Evolutionary conservation across 2,329 filamentous ascomycete genomes (phyloP), one percentile per base, ranked within the genome.

Genomic region (Bipolaris oryzae): DNA sequence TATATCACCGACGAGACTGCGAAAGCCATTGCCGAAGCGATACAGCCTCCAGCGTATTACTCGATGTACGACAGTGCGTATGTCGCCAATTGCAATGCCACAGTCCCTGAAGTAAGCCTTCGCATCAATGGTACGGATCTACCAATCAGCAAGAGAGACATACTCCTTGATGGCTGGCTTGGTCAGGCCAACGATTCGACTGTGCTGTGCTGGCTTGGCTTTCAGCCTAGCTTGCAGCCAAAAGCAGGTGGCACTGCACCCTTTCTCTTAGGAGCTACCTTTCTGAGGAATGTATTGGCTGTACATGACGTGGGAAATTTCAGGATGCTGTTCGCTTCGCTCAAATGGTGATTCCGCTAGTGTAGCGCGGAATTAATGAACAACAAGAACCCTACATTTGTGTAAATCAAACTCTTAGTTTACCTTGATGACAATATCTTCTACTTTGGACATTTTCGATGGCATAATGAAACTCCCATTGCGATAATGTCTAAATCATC

Each of bases 71-170:
- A 44, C 16, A 20, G 4, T 2, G 37, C 42, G 31, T 44, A 33
- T 6, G 16, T 41, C 23, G 23, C 35, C 15, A 16, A 20, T 16
- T 50, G 47, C 37, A 50, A 33, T 23, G 47, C 47, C 7, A 41
- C 35, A 2, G 5, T 4, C 15, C 47, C 47, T 41, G 2, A 38
- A 7, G 23, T 50, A 5, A 39, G 35, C 23, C 33, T 50, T 23
- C 47, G 47, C 47, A 16, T 50, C 35, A 41, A 41, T n/a, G 47
- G 47, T 9, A 50, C 47, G 13, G 23, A 50, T 3, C 47, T 50
- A 10, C 47, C 47, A 6, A 39, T 31, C 37, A 20, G 4, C 47
- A 39, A 38, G 15, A 39, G 35, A 50, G 37, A 50, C 7, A 16
- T 50, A 9, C 47, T 50, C 23, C 21, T 50, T 11, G 47, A 50